Base-by-base conservation (phyloP, 2,329 filamentous ascomycete genomes). In the Harringtonia lauricola region DNA sequence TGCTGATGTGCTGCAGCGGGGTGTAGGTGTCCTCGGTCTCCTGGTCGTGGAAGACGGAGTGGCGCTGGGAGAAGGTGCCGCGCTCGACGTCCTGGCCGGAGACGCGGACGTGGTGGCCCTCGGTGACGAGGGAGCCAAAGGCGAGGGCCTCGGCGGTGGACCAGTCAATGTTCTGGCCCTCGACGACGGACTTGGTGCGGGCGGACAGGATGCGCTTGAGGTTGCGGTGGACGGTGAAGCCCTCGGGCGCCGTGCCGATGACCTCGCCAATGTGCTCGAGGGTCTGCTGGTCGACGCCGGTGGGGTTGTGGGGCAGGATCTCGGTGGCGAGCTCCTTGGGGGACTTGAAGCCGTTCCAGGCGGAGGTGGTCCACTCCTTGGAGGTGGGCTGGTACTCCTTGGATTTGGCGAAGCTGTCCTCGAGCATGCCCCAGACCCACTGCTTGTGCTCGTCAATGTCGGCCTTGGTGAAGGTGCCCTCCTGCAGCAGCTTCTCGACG, bases 271-370 rank as follows among this genome's bases (percentile, higher is more conserved):
- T 87, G 64, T 88, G 81, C 63, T 86, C 78, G 48, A 96, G 67
- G 14, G 79, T 81, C 51, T 83, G 74, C 48, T 64, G 60, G 50
- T 85, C 80, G 36, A 96, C 81, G 40, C 80, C 85, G 33, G 92
- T 98, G 22, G 87, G 82, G 55, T 86, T 78, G 68, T 98, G 92
- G 41, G 90, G 89, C 41, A 98, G 73, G 37, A 96, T 81, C 70
- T 98, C 92, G 21, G 83, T 92, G 28, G 90, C 89, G 50, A 98
- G 74, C 67, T 98, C 92, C 73, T 95, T 96, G 57, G 92, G 92
- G 28, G 89, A 94, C 72, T 96, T 96, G 80, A 98, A 96, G 50
- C 90, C 90, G 68, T 98, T 94, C 92, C 92, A 98, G 45, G 92
- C 90, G 41, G 89, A 95, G 9, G 92, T 96, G 54, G 95, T 81